These are phyloP conservation scores for Atkinsonella texensis DNA, from an alignment of 2,329 filamentous ascomycete species.

Conservation along the genomic window DNA sequence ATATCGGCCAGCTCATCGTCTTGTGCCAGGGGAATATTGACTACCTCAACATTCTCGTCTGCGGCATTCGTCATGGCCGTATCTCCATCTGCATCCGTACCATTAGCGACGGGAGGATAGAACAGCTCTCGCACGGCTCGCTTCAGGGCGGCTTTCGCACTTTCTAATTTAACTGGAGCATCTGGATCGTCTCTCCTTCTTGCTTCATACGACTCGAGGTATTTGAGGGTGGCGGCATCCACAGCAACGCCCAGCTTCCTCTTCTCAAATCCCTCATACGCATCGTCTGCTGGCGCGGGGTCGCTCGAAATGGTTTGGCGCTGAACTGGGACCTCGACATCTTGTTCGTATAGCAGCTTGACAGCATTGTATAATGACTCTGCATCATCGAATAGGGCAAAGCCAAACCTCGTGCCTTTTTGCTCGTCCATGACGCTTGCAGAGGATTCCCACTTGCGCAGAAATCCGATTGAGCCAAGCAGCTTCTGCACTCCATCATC, in stretches of 20 bases:
- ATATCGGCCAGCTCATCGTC: constrained; percentile 96
- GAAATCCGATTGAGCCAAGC: constrained; percentile 60
- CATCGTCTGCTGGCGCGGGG: constrained; percentile 27
- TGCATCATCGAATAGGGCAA: constrained; percentile 88
- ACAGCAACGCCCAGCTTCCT: constrained; percentile 60
- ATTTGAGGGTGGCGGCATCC: constrained; percentile 72
- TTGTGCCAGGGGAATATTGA: constrained; percentile 75
- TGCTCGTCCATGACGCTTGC: constrained; percentile 49
- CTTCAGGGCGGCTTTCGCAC: constrained; percentile 55
- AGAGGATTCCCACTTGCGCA: constrained; percentile 77
- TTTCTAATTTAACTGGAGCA: constrained; percentile 55
- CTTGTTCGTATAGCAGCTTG: constrained; percentile 70
- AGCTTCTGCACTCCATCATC: constrained; percentile 73
- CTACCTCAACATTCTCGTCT: constrained; percentile 64
- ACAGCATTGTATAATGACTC: constrained; percentile 78
- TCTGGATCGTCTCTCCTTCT: constrained; percentile 50
- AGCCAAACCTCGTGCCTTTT: constrained; percentile 80
- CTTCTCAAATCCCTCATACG: constrained; percentile 51
- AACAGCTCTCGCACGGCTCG: constrained; percentile 59
- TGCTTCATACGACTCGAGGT: constrained; percentile 71
- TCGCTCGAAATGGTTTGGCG: constrained; percentile 48
- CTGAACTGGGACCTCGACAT: constrained; percentile 72
- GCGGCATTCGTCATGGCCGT: constrained; percentile 53
- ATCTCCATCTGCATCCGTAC: constrained; percentile 54
- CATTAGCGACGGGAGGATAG: constrained; percentile 42